Conservation (phyloP, 176 grass and related monocot species). For the Bromus sterilis region DNA sequence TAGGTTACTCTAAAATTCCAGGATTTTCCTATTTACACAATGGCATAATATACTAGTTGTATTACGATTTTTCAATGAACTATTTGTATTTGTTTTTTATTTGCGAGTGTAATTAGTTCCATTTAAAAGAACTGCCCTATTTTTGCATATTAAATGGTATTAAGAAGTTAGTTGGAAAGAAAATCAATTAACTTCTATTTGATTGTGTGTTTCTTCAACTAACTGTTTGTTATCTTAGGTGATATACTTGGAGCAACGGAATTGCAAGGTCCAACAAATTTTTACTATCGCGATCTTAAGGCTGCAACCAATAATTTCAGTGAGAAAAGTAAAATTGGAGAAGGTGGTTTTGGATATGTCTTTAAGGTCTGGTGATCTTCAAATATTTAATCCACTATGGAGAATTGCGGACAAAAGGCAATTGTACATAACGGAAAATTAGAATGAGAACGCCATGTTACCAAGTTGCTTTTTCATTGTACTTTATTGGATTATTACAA, state of each 20-base stretch:
- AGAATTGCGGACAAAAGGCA: background rate
- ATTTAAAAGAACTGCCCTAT: background rate
- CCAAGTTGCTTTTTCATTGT: background rate
- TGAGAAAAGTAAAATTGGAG: slow-evolving; percentile 59
- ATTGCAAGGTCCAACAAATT: slow-evolving; percentile 47
- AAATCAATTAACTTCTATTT: background rate
- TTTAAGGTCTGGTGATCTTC: slow-evolving; percentile 39
- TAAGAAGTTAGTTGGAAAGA: background rate
- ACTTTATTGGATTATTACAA: background rate
- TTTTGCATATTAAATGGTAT: background rate
- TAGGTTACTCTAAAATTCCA: background rate
- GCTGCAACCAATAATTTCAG: slow-evolving; percentile 58
- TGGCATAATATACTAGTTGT: background rate
- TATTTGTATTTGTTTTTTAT: slow-evolving; percentile 1
- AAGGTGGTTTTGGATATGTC: slow-evolving; percentile 75
- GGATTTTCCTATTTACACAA: background rate
- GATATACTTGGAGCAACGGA: slow-evolving; percentile 60
- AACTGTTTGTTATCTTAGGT: slow-evolving; percentile 24
- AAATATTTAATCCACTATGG: background rate
- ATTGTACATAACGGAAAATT: background rate
- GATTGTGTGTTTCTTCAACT: background rate
- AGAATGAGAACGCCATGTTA: background rate
- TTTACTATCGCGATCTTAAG: slow-evolving; percentile 57
- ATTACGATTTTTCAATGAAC: background rate
- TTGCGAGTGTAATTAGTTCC: background rate